A percentile compares a stretch with the other conserved stretches of the same genome.
phyloP scores from a whole-genome alignment of 148 eudicot species.

The Cornus florida region DNA sequence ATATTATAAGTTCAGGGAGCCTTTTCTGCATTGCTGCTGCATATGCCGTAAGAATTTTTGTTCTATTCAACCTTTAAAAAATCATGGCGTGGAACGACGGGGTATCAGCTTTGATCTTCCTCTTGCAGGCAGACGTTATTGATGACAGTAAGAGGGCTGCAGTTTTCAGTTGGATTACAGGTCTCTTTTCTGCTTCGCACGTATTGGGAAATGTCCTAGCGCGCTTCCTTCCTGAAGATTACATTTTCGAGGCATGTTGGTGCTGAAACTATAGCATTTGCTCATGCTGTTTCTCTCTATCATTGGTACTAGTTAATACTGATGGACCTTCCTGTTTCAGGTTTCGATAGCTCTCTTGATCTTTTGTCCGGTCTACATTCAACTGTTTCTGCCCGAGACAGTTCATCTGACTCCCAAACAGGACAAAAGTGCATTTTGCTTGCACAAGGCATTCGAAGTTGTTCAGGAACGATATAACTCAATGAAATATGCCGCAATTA shows the following conservation, averaged over 20 bases:
- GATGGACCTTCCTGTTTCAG: slow-evolving; percentile 32
- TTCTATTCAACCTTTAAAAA: slow-evolving; percentile 5
- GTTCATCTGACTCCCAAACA: slow-evolving; percentile 41
- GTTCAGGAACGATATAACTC: slow-evolving; percentile 53
- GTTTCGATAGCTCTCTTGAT: slow-evolving; percentile 77
- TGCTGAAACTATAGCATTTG: slow-evolving; percentile 1
- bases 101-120: not conserved
- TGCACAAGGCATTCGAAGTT: slow-evolving; percentile 38
- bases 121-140: slow-evolving; percentile 72
- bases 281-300: not conserved
- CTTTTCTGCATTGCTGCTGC: slow-evolving; percentile 92
- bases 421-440: slow-evolving; percentile 29
- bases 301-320: not conserved
- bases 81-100: not conserved
- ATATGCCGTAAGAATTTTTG: slow-evolving; percentile 66
- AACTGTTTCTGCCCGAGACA: slow-evolving; percentile 62
- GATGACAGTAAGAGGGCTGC: slow-evolving; percentile 69
- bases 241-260: slow-evolving; percentile 69
- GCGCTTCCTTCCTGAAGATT: slow-evolving; percentile 75
- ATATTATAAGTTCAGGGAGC: slow-evolving; percentile 83
- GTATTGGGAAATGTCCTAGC: slow-evolving; percentile 75
- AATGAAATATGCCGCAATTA: slow-evolving; percentile 63
- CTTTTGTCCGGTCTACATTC: slow-evolving; percentile 70
- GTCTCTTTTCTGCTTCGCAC: slow-evolving; percentile 80
- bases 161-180: slow-evolving; percentile 86